A percentile compares a stretch with the other conserved stretches of the same genome.
Evolutionary conservation across 345 rosid genomes (phyloP).

Genomic region (Crucihimalaya himalaica): DNA sequence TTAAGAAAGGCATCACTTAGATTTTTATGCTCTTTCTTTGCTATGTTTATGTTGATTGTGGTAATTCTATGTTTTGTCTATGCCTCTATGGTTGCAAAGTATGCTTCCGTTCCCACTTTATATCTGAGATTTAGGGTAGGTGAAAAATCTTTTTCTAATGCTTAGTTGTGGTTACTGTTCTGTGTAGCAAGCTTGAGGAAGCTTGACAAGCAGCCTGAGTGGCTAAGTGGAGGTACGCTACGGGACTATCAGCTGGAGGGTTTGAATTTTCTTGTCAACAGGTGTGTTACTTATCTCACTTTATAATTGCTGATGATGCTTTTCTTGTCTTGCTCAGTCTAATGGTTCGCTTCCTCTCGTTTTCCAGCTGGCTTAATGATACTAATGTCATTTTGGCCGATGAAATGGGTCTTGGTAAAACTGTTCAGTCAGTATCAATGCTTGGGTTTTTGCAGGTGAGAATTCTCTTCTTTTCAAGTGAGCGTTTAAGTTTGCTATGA

Average conservation of each 20-base stretch:
- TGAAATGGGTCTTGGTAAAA: constrained; percentile 99
- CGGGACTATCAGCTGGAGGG: constrained; percentile 99
- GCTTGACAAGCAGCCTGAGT: constrained; percentile 98
- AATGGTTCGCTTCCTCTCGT: constrained; percentile 19
- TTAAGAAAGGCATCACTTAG: neutral
- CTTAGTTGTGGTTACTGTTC: constrained; percentile 26
- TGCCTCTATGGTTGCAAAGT: neutral
- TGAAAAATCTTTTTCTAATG: neutral
- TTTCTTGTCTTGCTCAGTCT: constrained; percentile 20
- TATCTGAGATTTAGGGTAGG: constrained; percentile 3
- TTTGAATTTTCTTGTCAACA: constrained; percentile 94
- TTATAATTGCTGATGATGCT: constrained; percentile 11
- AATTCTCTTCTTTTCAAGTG: constrained; percentile 5
- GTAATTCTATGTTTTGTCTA: neutral
- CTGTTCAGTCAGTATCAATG: constrained; percentile 99
- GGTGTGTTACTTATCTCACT: constrained; percentile 51
- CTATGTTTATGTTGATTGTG: constrained; percentile 22
- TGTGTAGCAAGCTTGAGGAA: constrained; percentile 78
- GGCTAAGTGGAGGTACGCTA: constrained; percentile 95
- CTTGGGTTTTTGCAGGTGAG: constrained; percentile 96
- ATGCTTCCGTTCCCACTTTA: neutral
- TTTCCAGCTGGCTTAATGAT: constrained; percentile 94
- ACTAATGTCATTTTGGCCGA: constrained; percentile 99
- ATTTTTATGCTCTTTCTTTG: constrained; percentile 1
- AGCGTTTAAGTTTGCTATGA: constrained; percentile 19